Evolutionary conservation across 148 eudicot species (phyloP).

Genomic region (Chenopodium formosanum): DNA sequence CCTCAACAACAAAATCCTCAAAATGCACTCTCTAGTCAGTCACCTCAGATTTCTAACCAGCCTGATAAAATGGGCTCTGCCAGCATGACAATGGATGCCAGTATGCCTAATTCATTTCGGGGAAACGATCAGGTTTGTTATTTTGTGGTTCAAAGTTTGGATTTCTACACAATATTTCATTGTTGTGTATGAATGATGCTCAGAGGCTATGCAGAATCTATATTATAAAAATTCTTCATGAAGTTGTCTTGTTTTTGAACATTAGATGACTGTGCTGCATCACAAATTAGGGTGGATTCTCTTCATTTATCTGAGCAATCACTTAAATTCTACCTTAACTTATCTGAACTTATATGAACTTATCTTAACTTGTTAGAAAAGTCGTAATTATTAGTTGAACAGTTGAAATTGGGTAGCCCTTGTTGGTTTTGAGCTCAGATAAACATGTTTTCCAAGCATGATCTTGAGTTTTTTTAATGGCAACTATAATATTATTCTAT

Average conservation of each 20-base stretch:
- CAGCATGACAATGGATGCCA: slow-evolving; percentile 54
- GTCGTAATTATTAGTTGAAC: too few relatives aligned
- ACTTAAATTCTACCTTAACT: too few relatives aligned
- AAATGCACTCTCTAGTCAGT: slow-evolving; percentile 51
- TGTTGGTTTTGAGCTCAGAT: neutral
- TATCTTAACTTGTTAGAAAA: too few relatives aligned
- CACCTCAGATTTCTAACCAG: slow-evolving; percentile 48
- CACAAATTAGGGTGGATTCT: neutral
- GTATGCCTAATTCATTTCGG: slow-evolving; percentile 56
- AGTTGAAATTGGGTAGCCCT: too few relatives aligned
- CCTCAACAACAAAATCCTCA: slow-evolving; percentile 49
- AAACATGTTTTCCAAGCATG: neutral
- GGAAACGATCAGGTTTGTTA: slow-evolving; percentile 67
- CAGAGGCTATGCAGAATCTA: neutral
- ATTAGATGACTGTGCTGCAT: neutral
- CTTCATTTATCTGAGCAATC: neutral
- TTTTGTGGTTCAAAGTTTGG: neutral
- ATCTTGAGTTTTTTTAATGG: neutral
- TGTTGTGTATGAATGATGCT: neutral
- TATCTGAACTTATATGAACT: too few relatives aligned
- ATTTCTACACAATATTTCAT: neutral
- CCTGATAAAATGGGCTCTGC: slow-evolving; percentile 46
- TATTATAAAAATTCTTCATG: neutral
- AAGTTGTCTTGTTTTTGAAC: neutral
- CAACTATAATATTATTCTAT: neutral